phyloP scores from a whole-genome alignment of 139 green algal species.

The Pleodorina starrii region DNA sequence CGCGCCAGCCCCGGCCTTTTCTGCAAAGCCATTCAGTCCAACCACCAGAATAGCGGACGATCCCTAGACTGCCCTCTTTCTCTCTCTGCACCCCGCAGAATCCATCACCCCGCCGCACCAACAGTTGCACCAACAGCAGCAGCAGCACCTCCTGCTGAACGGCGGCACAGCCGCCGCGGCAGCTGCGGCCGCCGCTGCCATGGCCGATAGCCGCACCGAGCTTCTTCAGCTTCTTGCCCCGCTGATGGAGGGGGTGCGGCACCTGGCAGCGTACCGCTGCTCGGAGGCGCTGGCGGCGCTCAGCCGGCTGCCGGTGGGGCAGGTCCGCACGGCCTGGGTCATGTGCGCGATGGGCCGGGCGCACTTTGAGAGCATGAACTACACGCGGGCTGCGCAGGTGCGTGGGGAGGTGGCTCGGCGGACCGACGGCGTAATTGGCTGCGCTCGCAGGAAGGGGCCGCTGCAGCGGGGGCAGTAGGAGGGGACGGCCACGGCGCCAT shows the following conservation, averaged over 20 bases:
- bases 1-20: too few species aligned
- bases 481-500: too few species aligned
- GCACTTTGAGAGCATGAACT: conserved; percentile 92
- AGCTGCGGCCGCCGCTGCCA: background rate
- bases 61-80: too few species aligned
- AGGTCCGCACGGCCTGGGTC: conserved; percentile 89
- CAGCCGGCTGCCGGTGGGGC: conserved; percentile 68
- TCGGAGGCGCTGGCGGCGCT: conserved; percentile 83
- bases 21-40: too few species aligned
- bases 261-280: conserved; percentile 83
- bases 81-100: conserved; percentile 39
- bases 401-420: too few species aligned
- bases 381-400: conserved; percentile 76
- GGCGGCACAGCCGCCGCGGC: background rate
- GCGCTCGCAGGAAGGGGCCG: too few species aligned
- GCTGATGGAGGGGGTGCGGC: conserved; percentile 74
- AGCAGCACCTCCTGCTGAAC: conserved; percentile 40
- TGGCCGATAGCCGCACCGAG: background rate
- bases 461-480: too few species aligned
- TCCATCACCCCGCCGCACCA: background rate
- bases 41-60: too few species aligned
- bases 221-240: conserved; percentile 68
- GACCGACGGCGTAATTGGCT: too few species aligned
- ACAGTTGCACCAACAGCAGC: conserved; percentile 17
- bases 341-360: conserved; percentile 82